Evolutionary conservation across 2,329 filamentous ascomycete genomes (phyloP).

Genomic region (Aspergillus ruber): DNA sequence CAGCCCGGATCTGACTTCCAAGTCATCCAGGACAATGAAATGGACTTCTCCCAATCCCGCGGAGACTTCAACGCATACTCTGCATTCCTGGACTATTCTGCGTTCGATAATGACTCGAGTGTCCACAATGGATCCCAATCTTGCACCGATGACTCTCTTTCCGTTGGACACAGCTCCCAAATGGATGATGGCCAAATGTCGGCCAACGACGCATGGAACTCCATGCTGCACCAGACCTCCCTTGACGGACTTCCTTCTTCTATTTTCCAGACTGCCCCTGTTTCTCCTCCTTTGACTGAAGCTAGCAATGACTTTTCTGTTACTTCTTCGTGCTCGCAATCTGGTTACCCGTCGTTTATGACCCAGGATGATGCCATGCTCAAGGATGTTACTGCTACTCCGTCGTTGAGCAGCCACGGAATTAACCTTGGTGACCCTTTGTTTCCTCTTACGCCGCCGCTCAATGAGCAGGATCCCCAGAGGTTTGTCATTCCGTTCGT

Average conservation of each 20-base stretch:
- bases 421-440: conserved; percentile 35
- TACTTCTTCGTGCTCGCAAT: conserved; percentile 34
- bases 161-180: conserved; percentile 32
- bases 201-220: conserved; percentile 29
- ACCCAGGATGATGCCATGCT: conserved; percentile 32
- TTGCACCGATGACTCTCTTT: conserved; percentile 33
- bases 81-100: conserved; percentile 33
- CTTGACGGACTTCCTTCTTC: conserved; percentile 30
- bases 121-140: conserved; percentile 24
- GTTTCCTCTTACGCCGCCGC: conserved; percentile 33
- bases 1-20: conserved; percentile 32
- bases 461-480: conserved; percentile 36
- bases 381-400: conserved; percentile 28
- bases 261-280: conserved; percentile 33
- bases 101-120: conserved; percentile 36
- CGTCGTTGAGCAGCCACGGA: conserved; percentile 22
- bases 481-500: conserved; percentile 24
- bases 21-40: conserved; percentile 31
- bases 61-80: conserved; percentile 31
- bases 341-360: conserved; percentile 33
- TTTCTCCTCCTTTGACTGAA: conserved; percentile 39
- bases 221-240: conserved; percentile 28
- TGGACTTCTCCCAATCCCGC: conserved; percentile 30
- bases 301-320: conserved; percentile 36
- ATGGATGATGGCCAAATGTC: conserved; percentile 32